phyloP scores from a whole-genome alignment of 1,139 yeast species.

The Trichomonascaceae sp. region DNA sequence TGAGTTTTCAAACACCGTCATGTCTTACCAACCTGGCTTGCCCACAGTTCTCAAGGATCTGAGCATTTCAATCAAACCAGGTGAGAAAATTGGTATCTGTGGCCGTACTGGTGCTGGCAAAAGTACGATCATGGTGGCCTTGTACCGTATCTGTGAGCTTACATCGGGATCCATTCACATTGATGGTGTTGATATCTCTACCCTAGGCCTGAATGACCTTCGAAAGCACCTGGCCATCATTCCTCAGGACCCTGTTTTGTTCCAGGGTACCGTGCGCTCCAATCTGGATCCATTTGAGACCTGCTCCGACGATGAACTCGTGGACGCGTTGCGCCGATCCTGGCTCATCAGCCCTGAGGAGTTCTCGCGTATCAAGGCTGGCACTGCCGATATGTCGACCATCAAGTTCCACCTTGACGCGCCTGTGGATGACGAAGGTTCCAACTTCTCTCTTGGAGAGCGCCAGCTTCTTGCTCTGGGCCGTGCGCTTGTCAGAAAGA shows the following conservation, averaged over 20 bases:
- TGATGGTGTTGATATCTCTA: constrained; percentile 48
- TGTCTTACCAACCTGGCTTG: constrained; percentile 64
- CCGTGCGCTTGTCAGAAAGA: constrained; percentile 59
- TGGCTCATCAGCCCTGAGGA: constrained; percentile 42
- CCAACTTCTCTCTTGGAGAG: constrained; percentile 67
- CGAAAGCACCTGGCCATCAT: constrained; percentile 54
- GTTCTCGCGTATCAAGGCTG: constrained; percentile 9
- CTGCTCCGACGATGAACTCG: constrained; percentile 38
- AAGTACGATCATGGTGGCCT: constrained; percentile 52
- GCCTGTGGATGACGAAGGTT: constrained; percentile 63
- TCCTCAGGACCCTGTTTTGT: constrained; percentile 70
- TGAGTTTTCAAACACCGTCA: constrained; percentile 41
- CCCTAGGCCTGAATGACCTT: constrained; percentile 42
- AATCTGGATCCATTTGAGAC: constrained; percentile 56
- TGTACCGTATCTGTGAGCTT: constrained; percentile 49
- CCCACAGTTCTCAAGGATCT: constrained; percentile 59
- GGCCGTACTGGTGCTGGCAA: constrained; percentile 80
- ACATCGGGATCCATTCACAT: constrained; percentile 38
- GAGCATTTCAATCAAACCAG: constrained; percentile 32
- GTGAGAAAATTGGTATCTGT: constrained; percentile 59
- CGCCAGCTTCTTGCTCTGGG: constrained; percentile 65
- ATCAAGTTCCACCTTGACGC: constrained; percentile 58
- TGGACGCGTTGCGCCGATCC: constrained; percentile 43
- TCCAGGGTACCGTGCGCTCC: constrained; percentile 50
- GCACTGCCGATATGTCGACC: constrained; percentile 32